Evolutionary conservation across 2,329 filamentous ascomycete species (phyloP).

Genomic region (Colletotrichum sp.): DNA sequence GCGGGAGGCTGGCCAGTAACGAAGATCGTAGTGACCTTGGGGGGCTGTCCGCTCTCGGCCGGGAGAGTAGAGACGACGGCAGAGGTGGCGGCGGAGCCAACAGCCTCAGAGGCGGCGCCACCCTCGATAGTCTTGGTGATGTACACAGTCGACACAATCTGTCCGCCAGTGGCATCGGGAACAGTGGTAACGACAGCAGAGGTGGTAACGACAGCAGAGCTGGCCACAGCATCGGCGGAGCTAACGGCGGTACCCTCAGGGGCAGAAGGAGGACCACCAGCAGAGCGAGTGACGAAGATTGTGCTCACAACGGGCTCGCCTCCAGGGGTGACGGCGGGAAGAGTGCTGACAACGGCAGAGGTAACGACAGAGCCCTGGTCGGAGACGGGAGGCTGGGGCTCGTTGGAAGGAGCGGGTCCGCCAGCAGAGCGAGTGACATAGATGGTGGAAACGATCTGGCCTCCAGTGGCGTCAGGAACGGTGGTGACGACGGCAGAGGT

Average conservation of each 20-base stretch:
- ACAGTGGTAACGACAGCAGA: constrained; percentile 4
- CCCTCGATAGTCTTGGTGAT: constrained; percentile 1
- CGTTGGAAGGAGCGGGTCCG: background rate
- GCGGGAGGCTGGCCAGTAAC: background rate
- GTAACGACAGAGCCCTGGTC: background rate
- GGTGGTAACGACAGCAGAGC: background rate
- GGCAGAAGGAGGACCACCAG: background rate
- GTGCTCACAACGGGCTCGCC: background rate
- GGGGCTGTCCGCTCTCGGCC: background rate
- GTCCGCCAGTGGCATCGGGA: background rate
- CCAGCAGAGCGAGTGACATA: constrained; percentile 1
- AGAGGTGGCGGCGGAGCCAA: background rate
- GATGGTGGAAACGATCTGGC: constrained; percentile 9
- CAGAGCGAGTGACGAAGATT: constrained; percentile 1
- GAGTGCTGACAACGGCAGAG: background rate
- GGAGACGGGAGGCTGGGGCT: background rate
- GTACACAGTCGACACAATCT: background rate
- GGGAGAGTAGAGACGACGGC: constrained; percentile 3
- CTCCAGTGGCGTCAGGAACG: background rate
- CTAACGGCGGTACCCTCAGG: background rate
- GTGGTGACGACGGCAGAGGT: constrained; percentile 6
- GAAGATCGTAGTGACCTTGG: background rate
- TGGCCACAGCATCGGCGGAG: background rate
- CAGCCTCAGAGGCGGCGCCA: background rate
- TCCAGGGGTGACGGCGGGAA: background rate